A percentile compares a stretch with the other conserved stretches of the same genome.
These are phyloP conservation scores for Xylaria curta DNA, from an alignment of 495 filamentous ascomycete species.

Conservation along the genomic window DNA sequence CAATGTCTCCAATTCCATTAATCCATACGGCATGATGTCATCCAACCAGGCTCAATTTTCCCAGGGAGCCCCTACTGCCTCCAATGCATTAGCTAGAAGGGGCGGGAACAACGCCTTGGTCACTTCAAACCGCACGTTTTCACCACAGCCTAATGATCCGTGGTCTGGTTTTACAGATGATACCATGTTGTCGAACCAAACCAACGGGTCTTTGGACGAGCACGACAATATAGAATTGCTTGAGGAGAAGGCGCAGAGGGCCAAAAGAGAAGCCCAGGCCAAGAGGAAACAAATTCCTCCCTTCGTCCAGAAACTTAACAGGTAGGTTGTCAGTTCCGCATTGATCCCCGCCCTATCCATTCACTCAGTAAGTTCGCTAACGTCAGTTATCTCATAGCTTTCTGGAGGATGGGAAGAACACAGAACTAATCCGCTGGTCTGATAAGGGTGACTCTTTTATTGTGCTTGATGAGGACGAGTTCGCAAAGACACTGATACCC, in stretches of 20 bases:
- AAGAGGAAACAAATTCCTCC: constrained; percentile 95
- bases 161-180: constrained; percentile 57
- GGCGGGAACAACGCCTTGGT: constrained; percentile 68
- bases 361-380: neutral
- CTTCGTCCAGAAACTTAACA: constrained; percentile 98
- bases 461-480: constrained; percentile 97
- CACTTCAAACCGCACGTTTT: constrained; percentile 48
- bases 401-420: constrained; percentile 88
- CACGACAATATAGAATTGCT: constrained; percentile 78
- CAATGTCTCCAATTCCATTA: constrained; percentile 39
- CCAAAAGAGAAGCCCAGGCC: constrained; percentile 81
- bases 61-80: constrained; percentile 47
- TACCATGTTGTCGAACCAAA: constrained; percentile 42
- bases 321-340: constrained; percentile 60
- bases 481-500: constrained; percentile 95
- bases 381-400: constrained; percentile 64
- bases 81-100: constrained; percentile 72
- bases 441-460: constrained; percentile 95
- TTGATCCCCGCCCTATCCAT: neutral
- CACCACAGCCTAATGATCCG: constrained; percentile 50
- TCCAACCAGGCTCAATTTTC: constrained; percentile 48
- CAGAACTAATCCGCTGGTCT: constrained; percentile 96
- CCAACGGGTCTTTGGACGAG: constrained; percentile 54
- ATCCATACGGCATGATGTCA: constrained; percentile 50
- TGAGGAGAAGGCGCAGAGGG: constrained; percentile 73